Evolutionary conservation across 768 basidiomycete species (phyloP), one percentile per base, ranked within the genome.

Genomic region (Kwoniella mangroviensis): DNA sequence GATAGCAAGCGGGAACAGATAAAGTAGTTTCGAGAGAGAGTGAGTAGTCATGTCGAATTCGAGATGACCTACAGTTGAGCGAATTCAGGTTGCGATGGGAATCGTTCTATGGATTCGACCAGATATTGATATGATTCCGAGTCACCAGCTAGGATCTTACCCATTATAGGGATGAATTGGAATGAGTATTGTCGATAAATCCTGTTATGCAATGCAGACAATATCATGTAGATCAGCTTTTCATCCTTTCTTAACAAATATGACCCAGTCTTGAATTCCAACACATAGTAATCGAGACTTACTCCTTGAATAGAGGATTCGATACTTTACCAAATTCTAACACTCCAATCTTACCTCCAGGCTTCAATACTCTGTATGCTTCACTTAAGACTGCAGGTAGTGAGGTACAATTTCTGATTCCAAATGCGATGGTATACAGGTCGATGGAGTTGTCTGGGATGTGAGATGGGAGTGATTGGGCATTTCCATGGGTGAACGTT

Each of bases 351-450:
- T 88, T 91, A 60, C 94, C 97, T 67, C 97, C 97, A 0, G 97
- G 97, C 82, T 95, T 98, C 42, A 99, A 88, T 15, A 98, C 94
- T 24, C 97, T 88, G 83, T 96, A 85, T 1, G 97, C 97, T 82
- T 98, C 94, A 68, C 87, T 86, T 55, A 99, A 85, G 17, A 94
- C 97, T 24, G 88, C 90, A 1, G 92, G 91, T 68, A 98, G 88
- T 58, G 92, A 92, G 19, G 97, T 99, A 85, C 93, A 95, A 81
- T 99, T 99, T 49, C 97, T 88, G 75, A 98, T 98, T 26, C 97
- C 96, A 76, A 99, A 99, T 0, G 97, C 94, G 82, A 99, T 98
- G 28, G 97, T 99, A 85, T 99, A 99, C 19, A 98, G 85, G 84
- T 99, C 94, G 73, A 95, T 93, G 19, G 92, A 88, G 82, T 93